Evolutionary conservation across 192 early-diverging fungal genomes (phyloP), one percentile per base, ranked within the genome.

Genomic region (Lobosporangium transversale): DNA sequence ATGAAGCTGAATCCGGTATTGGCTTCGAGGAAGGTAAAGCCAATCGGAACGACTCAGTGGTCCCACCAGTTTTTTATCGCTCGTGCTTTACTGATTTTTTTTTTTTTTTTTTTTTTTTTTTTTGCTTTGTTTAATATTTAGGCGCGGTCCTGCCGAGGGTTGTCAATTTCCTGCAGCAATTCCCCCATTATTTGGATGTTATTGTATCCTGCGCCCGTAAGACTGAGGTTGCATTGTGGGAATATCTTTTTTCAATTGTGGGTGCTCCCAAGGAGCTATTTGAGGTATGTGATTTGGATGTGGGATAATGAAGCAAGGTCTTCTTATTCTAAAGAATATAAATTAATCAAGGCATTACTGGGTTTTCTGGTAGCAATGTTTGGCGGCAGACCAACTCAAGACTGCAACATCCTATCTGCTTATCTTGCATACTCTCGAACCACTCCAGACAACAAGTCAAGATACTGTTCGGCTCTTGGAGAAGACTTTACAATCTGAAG

Each of bases 161-260:
- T 3, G 84, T 96, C 14, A 81, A 82, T 44, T 91, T 98, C 56
- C 69, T 99, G 35, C 86, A 92, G 53, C 80, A 90, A 58, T 99
- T 97, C 66, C 83, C 87, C 5, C 89, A 89, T 56, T 86, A 87
- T 44, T 73, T 94, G 37, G 97, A 98, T 51, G 89, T 95, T 23
- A 93, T 99, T 71, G 95, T 94, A 12, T 91, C 94, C 30, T 98
- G 97, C 70, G 97, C 98, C 7, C 83, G 98, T 58, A 99, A 99
- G 74, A 94, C 94, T n/a, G 98, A 99, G 73, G 90, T 94, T 0
- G 87, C 94, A 15, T 82, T 95, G 36, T 99, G 98, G 98, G 83
- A 88, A 20, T 89, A 88, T 48, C 84, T 98, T 50, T 98, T 98
- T 80, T 82, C 84, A 2, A 87, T 90, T 58, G 90, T 94, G 1